Conservation (phyloP, 2,329 filamentous ascomycete genomes). For the Hortaea werneckii region DNA sequence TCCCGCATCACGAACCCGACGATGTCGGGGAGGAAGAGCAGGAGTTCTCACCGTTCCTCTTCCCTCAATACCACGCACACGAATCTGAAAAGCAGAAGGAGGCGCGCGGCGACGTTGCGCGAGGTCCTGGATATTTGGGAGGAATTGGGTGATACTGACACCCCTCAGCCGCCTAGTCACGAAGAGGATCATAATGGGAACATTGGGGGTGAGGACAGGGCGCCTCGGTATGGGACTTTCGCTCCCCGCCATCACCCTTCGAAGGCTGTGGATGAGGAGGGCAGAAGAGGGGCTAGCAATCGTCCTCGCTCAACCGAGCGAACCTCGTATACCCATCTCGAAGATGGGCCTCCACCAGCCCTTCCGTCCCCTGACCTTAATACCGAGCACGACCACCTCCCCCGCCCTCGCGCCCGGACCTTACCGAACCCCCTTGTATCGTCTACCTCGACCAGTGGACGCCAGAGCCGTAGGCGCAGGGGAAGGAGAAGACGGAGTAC, state of each 20-base stretch:
- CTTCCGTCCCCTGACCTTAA: background rate
- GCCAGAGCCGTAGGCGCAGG: background rate
- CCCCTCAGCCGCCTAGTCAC: background rate
- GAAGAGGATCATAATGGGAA: no score
- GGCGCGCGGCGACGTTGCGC: constrained; percentile 22
- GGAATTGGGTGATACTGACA: constrained; percentile 17
- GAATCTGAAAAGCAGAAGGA: constrained; percentile 18
- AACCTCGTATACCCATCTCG: background rate
- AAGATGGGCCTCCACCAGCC: background rate
- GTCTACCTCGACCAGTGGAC: no score
- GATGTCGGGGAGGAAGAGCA: background rate
- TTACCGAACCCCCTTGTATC: background rate
- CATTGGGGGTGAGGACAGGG: no score
- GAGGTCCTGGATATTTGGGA: constrained; percentile 25
- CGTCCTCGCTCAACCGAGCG: background rate
- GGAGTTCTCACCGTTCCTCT: background rate
- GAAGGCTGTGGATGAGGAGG: constrained; percentile 8
- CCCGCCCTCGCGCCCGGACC: background rate
- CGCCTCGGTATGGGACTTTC: constrained; percentile 14
- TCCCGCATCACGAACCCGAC: background rate
- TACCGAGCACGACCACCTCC: background rate
- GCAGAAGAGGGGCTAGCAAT: background rate
- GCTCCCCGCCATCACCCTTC: constrained; percentile 1
- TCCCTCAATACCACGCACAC: background rate
- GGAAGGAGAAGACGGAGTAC: constrained; percentile 12